A percentile compares a stretch with the other conserved stretches of the same genome.
These are phyloP conservation scores for Ustilago loliicola DNA, from an alignment of 1,284 basidiomycete genomes.

Conservation along the genomic window DNA sequence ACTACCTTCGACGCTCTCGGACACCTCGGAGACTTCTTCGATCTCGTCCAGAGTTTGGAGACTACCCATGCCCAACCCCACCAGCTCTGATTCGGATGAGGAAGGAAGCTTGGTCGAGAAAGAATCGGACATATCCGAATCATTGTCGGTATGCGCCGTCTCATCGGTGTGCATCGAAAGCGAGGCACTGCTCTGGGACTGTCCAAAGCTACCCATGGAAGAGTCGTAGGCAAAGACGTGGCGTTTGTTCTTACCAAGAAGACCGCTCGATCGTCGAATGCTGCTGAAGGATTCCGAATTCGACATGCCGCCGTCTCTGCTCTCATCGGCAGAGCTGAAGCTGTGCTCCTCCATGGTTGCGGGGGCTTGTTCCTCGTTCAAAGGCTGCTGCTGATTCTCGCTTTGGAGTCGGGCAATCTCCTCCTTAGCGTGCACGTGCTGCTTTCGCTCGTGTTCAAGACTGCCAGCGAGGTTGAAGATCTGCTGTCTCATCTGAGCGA, in stretches of 20 bases:
- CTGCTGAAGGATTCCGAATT: slow-evolving; percentile 24
- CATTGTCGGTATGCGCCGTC: slow-evolving; percentile 40
- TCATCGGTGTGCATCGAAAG: slow-evolving; percentile 51
- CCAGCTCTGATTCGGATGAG: slow-evolving; percentile 25
- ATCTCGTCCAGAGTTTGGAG: slow-evolving; percentile 57
- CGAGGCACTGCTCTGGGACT: slow-evolving; percentile 54
- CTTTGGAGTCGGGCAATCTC: slow-evolving; percentile 43
- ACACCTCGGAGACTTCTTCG: slow-evolving; percentile 56
- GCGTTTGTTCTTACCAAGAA: slow-evolving; percentile 58
- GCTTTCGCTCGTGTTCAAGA: slow-evolving; percentile 66
- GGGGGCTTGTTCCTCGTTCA: not conserved
- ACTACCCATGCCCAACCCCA: slow-evolving; percentile 48
- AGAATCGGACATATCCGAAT: slow-evolving; percentile 41
- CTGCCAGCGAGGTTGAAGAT: slow-evolving; percentile 67
- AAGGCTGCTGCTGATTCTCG: not conserved
- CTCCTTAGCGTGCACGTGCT: slow-evolving; percentile 58
- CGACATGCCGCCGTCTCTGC: slow-evolving; percentile 21
- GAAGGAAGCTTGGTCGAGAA: slow-evolving; percentile 35
- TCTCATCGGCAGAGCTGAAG: slow-evolving; percentile 31
- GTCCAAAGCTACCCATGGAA: slow-evolving; percentile 60
- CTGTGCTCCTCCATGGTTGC: slow-evolving; percentile 18
- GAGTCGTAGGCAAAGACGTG: slow-evolving; percentile 67
- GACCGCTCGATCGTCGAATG: slow-evolving; percentile 30
- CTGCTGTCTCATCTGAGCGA: slow-evolving; percentile 69
- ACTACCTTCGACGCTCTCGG: slow-evolving; percentile 39